Base-by-base conservation (phyloP, 345 rosid species). In the Laguncularia racemosa region DNA sequence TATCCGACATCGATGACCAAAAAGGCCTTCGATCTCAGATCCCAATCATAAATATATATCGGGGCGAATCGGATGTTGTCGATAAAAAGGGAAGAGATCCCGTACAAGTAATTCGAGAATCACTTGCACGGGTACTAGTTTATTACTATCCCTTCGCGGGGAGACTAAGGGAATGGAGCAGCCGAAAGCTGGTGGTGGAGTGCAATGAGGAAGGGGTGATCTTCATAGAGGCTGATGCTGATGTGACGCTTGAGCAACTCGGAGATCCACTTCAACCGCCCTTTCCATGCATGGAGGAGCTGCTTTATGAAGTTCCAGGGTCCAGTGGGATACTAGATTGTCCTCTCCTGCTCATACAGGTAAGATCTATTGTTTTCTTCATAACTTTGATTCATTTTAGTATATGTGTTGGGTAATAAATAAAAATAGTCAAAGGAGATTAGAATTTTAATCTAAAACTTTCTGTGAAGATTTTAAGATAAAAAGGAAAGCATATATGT, bases 181-280 rank as follows among this genome's bases (percentile, higher is more conserved):
- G 21, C 28, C 5, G 19, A 46, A 66, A 66, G 54, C 64, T 59
- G 16, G 43, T 52, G 15, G 70, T 66, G 47, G 71, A 67, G 16
- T 53, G 56, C 56, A 53, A 57, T 19, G 51, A 21, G 17, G 64
- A 66, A 50, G 65, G 70, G 3, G 60, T 59, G 12, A 1, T 53
- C 56, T 66, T 66, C 44, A n/a, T 64, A 2, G 68, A 64, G 57
- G 68, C 68, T 16, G 64, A 59, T 13, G 70, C 70, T 11, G 64
- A 66, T 16, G 47, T 53, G 26, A 46, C 46, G 13, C 59, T 66
- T 12, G 53, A 52, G 40, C 53, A 46, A 0, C 48, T 66, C 4
- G 64, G 50, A 14, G 60, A 66, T 14, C 16, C 48, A 17, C 16
- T 60, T 16, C 60, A 7, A 47, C 70, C 65, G 16, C 70, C 55